These are phyloP conservation scores for Amanita rimosa DNA, from an alignment of 768 basidiomycete genomes.

Conservation along the genomic window DNA sequence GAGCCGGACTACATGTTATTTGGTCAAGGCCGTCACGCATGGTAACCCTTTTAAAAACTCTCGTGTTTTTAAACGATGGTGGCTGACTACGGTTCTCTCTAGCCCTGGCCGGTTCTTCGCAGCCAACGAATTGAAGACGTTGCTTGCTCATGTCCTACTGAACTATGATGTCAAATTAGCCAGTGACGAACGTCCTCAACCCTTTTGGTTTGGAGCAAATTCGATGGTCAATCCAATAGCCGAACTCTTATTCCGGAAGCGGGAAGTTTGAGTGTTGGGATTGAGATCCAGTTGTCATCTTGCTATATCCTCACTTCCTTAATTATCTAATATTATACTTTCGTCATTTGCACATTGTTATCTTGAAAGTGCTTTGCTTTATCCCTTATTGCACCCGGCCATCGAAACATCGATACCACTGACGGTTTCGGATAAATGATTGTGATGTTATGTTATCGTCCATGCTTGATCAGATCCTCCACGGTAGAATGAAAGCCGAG, in stretches of 20 bases:
- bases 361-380: no score
- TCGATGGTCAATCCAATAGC: constrained; percentile 18
- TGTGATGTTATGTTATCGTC: no score
- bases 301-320: no score
- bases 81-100: not conserved
- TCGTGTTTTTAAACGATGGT: not conserved
- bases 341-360: no score
- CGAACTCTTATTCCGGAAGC: constrained; percentile 23
- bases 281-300: no score
- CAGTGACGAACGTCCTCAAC: constrained; percentile 9
- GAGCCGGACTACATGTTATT: constrained; percentile 20
- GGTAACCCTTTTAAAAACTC: constrained; percentile 1
- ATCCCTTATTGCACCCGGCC: no score
- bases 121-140: constrained; percentile 20
- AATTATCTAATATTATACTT: no score
- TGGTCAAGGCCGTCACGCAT: constrained; percentile 17
- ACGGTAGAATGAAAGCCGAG: no score
- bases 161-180: constrained; percentile 24
- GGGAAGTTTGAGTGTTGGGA: not conserved
- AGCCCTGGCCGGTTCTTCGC: constrained; percentile 25
- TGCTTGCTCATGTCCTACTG: constrained; percentile 19
- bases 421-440: no score
- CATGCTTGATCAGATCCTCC: no score
- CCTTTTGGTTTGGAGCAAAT: constrained; percentile 7
- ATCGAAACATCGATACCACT: no score